These are phyloP conservation scores for Phialophora chinensis DNA, from an alignment of 2,329 filamentous ascomycete species.

Conservation along the genomic window DNA sequence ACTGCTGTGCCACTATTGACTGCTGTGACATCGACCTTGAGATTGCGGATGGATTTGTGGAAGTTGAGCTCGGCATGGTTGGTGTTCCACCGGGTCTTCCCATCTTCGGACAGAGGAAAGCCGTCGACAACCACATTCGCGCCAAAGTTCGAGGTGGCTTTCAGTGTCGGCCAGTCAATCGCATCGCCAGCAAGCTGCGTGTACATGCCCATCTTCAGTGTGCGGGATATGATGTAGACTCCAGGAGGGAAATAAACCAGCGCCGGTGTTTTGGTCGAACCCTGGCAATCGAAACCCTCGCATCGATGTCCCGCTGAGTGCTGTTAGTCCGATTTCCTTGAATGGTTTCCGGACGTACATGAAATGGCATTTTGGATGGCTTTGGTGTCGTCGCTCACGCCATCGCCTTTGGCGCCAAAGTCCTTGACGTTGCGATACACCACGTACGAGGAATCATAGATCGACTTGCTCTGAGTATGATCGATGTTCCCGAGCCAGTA, in stretches of 20 bases:
- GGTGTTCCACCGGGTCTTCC: neutral
- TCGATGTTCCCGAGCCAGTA: neutral
- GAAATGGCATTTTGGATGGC: constrained; percentile 4
- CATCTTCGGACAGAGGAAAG: neutral
- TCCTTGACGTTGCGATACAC: constrained; percentile 11
- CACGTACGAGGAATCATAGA: constrained; percentile 1
- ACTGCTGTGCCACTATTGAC: neutral
- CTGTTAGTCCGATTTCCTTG: neutral
- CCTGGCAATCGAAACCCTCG: neutral
- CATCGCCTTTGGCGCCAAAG: constrained; percentile 8
- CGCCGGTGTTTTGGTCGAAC: constrained; percentile 4
- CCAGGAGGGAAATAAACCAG: constrained; percentile 8
- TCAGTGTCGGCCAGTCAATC: neutral
- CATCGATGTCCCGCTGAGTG: constrained; percentile 2
- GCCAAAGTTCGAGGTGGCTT: neutral
- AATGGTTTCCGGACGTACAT: neutral
- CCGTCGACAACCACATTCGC: neutral
- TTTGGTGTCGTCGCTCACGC: neutral
- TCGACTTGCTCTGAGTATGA: constrained; percentile 1
- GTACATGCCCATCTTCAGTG: neutral
- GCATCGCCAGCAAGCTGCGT: constrained; percentile 5
- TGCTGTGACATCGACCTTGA: constrained; percentile 5
- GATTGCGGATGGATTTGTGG: constrained; percentile 9
- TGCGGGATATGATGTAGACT: constrained; percentile 1
- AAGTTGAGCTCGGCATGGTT: constrained; percentile 3